phyloP scores from a whole-genome alignment of 768 basidiomycete genomes.

The Termitomyces eurrhizus region DNA sequence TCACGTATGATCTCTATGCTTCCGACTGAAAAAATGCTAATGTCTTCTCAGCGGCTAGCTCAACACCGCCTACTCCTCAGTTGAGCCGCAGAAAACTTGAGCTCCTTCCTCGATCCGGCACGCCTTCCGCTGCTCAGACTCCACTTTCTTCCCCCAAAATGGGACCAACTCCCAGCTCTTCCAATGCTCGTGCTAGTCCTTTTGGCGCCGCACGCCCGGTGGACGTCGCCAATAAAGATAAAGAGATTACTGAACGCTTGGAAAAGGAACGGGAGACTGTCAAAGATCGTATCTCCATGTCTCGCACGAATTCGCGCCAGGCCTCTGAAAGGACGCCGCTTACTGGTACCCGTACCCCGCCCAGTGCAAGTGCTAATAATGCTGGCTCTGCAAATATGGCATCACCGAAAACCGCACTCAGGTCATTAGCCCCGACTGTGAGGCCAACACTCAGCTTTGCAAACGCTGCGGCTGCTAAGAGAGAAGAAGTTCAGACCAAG shows the following conservation, averaged over 20 bases:
- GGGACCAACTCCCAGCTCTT: constrained; percentile 35
- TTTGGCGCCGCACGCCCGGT: constrained; percentile 91
- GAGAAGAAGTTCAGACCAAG: constrained; percentile 30
- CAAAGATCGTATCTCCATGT: constrained; percentile 50
- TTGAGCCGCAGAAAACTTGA: constrained; percentile 78
- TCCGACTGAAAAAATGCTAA: not conserved
- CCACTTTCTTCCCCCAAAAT: constrained; percentile 81
- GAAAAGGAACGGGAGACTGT: constrained; percentile 62
- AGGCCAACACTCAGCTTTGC: constrained; percentile 81
- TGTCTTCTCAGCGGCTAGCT: constrained; percentile 50
- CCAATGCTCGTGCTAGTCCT: constrained; percentile 56
- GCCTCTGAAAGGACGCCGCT: constrained; percentile 42
- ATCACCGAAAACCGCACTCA: constrained; percentile 26
- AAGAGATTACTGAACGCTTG: constrained; percentile 66
- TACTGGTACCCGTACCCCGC: constrained; percentile 29
- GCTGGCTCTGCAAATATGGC: constrained; percentile 15
- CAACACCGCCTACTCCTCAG: constrained; percentile 82
- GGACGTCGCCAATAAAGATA: constrained; percentile 75
- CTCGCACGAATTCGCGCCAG: constrained; percentile 47
- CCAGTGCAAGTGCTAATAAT: constrained; percentile 19
- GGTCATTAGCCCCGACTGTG: constrained; percentile 44
- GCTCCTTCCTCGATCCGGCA: constrained; percentile 75
- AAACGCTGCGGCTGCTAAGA: constrained; percentile 69
- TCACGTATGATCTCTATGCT: constrained; percentile 48
- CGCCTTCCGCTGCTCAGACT: constrained; percentile 62